phyloP scores from a whole-genome alignment of 2,329 filamentous ascomycete species.

The Colletotrichum aenigma region DNA sequence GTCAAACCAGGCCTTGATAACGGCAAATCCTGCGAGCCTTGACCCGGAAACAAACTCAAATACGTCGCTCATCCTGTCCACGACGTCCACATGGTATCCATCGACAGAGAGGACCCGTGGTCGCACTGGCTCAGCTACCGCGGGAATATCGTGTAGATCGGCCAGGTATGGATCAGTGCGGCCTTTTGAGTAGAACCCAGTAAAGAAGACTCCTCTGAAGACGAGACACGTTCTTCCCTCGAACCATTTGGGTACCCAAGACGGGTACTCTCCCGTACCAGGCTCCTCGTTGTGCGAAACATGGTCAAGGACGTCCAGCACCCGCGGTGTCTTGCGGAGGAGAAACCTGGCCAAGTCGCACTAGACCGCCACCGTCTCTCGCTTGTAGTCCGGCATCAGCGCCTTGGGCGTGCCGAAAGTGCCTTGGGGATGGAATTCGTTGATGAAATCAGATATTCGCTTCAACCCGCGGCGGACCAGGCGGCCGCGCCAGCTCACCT shows the following conservation, averaged over 20 bases:
- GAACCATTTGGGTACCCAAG: conserved; percentile 23
- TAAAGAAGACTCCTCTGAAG: conserved; percentile 9
- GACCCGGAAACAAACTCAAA: not conserved
- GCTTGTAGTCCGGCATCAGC: conserved; percentile 15
- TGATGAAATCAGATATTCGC: conserved; percentile 2
- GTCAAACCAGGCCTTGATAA: not conserved
- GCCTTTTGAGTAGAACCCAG: conserved; percentile 12
- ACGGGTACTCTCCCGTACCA: conserved; percentile 6
- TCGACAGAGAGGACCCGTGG: conserved; percentile 10
- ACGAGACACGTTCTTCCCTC: not conserved
- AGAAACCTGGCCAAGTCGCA: conserved; percentile 20
- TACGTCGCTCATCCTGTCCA: not conserved
- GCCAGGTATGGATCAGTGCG: conserved; percentile 5
- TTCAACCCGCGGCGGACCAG: conserved; percentile 9
- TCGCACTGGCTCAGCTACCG: not conserved
- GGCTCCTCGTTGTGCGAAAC: conserved; percentile 18
- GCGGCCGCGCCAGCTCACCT: conserved; percentile 6
- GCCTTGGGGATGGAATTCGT: not conserved
- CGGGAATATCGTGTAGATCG: conserved; percentile 1
- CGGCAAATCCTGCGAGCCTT: not conserved
- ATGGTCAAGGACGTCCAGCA: conserved; percentile 16
- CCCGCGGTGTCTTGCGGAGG: conserved; percentile 12
- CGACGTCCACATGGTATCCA: conserved; percentile 14
- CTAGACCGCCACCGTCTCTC: conserved; percentile 12
- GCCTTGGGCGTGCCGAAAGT: conserved; percentile 13